Evolutionary conservation across 2,329 filamentous ascomycete genomes (phyloP).

Genomic region (Colletotrichum lindemuthianum): DNA sequence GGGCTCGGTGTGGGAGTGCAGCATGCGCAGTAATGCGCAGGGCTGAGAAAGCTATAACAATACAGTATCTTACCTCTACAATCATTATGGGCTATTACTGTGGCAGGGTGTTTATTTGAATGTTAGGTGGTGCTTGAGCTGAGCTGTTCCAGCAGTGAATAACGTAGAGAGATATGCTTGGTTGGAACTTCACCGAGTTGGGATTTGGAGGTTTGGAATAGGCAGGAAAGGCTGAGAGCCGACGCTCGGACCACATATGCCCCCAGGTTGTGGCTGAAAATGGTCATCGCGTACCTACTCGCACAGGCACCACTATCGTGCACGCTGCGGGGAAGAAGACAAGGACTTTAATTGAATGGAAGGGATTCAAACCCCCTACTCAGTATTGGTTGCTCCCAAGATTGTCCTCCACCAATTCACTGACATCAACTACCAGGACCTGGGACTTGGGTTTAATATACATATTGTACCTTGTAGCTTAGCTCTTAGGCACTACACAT

Average conservation of each 20-base stretch:
- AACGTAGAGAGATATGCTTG: conserved; percentile 6
- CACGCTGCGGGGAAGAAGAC: conserved; percentile 36
- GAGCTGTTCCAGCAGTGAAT: not conserved
- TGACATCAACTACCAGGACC: too few relatives aligned
- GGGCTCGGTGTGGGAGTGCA: not conserved
- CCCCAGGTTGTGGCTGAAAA: conserved; percentile 32
- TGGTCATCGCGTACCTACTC: conserved; percentile 12
- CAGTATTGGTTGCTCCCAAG: too few relatives aligned
- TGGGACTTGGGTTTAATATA: too few relatives aligned
- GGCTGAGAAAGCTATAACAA: not conserved
- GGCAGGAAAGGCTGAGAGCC: conserved; percentile 31
- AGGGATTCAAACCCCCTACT: too few relatives aligned
- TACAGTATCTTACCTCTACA: conserved; percentile 42
- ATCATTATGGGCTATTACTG: conserved; percentile 41
- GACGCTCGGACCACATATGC: conserved; percentile 30
- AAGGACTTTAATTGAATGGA: conserved; percentile 36
- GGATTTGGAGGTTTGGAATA: conserved; percentile 35
- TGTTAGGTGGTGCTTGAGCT: conserved; percentile 19
- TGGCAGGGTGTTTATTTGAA: not conserved
- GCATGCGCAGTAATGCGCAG: conserved; percentile 4
- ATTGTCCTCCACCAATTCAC: too few relatives aligned
- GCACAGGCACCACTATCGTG: conserved; percentile 6
- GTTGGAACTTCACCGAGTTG: conserved; percentile 31
- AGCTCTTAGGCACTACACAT: too few relatives aligned
- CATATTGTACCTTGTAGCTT: too few relatives aligned